These are phyloP conservation scores for Prunus mume DNA, from an alignment of 306 rosid species.

Conservation along the genomic window DNA sequence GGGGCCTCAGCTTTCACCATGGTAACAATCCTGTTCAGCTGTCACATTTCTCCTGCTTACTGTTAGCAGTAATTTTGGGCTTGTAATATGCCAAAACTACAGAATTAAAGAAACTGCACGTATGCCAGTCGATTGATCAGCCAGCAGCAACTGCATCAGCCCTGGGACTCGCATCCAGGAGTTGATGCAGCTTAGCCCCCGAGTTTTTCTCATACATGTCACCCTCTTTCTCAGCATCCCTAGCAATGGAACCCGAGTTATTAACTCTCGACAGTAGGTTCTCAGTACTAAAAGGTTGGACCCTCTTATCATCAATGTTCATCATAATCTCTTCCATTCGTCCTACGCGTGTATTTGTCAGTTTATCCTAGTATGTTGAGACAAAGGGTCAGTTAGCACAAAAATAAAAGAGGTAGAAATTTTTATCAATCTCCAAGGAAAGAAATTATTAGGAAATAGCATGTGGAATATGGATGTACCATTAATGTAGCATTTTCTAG, in stretches of 20 bases:
- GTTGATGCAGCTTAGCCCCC: conserved; percentile 84
- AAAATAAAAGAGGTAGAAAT: neutral
- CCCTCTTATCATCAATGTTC: conserved; percentile 54
- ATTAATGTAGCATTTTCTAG: conserved; percentile 62
- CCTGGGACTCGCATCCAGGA: conserved; percentile 74
- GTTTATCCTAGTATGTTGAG: conserved; percentile 56
- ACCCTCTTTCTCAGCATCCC: conserved; percentile 51
- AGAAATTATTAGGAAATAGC: neutral
- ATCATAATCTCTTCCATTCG: conserved; percentile 46
- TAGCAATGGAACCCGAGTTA: conserved; percentile 51
- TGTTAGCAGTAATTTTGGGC: conserved; percentile 88
- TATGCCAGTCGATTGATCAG: conserved; percentile 37
- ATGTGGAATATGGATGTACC: conserved; percentile 40
- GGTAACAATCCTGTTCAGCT: conserved; percentile 40
- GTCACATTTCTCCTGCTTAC: conserved; percentile 40
- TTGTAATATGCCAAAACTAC: conserved; percentile 97
- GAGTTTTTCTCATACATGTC: conserved; percentile 64
- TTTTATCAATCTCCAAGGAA: neutral
- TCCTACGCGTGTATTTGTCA: conserved; percentile 54
- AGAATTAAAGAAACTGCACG: conserved; percentile 33
- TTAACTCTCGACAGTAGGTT: conserved; percentile 73
- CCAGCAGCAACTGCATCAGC: conserved; percentile 88
- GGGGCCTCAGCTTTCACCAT: conserved; percentile 32
- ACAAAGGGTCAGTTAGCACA: conserved; percentile 20
- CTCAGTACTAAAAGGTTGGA: conserved; percentile 59